Evolutionary conservation across 495 filamentous ascomycete species (phyloP), one percentile per base, ranked within the genome.

Genomic region (Penicillium malachiteum): DNA sequence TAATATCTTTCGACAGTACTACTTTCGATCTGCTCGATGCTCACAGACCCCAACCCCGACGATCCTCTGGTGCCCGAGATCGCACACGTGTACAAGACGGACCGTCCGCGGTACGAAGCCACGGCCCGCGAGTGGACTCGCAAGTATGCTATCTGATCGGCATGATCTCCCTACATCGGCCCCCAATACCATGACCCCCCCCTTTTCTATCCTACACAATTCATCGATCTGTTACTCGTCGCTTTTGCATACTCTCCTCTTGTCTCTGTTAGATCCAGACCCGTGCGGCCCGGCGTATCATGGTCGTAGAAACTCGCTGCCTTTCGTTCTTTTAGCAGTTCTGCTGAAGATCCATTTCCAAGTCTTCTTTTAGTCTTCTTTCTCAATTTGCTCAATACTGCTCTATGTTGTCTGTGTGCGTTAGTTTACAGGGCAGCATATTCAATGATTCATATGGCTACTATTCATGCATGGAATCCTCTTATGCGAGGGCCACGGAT

Each of bases 41-140:
- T 98, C 67, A 98, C 95, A 65, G 94, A 98, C 77, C 94, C 94
- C 60, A 98, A 98, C 83, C 94, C 94, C 43, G 94, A 98, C 69
- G 94, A 98, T 74, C 94, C 94, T 56, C 85, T 98, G 54, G 94
- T 98, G 47, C 94, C 94, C 50, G 94, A 98, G 78, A 97, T 98
- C 64, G 94, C 94, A 31, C 94, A 98, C 66, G 94, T 98, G 66
- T 98, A 98, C 88, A 98, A 98, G 89, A 97, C 94, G 50, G 95
- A 98, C 72, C 89, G 90, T 50, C 83, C 87, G 54, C 83, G 91
- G 66, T 98, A 98, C 75, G 95, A 98, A 78, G 88, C 91, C 52
- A 97, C 92, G 56, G 94, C 94, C 54, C 85, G 94, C 67, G 94
- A 98, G 76, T 97, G 95, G 94, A 98, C 94, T 54, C 84, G 93